Base-by-base conservation (phyloP, 768 basidiomycete species). In the Lyophyllum shimeji region DNA sequence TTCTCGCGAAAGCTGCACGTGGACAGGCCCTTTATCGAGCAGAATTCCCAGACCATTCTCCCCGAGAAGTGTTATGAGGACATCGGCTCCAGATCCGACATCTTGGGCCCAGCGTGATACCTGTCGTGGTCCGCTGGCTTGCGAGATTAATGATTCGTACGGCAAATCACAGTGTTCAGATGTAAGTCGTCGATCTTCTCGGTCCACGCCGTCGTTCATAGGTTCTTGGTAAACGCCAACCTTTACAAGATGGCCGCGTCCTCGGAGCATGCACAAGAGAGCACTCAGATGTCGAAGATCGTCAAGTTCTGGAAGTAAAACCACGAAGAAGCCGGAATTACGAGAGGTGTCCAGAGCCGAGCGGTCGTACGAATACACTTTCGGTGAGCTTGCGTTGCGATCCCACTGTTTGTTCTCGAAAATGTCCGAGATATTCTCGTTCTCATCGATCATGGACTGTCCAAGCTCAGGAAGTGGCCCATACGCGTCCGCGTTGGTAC, bases 1-100 rank as follows among this genome's bases (percentile, higher is more conserved):
- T n/a, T 57, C 60, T 7, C 72, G 71, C 29, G 79, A 79, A 24
- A 87, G 67, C 20, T 72, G 72, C 1, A 86, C 68, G 8, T 78
- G 17, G 9, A 73, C 72, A 21, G 69, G 66, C 12, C 66, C 60
- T 25, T 61, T 52, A 4, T 33, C 15, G 33, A 52, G 13, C 31
- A 56, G 39, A 24, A 33, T 49, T 53, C 53, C 69, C 40, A 72
- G 46, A 7, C 46, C 8, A 43, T 67, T 68, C 48, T 66, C 67
- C 20, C 73, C 70, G 18, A 67, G 62, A 53, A 74, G 63, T 29
- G 67, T 63, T 21, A 79, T 53, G 17, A 78, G 27, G 23, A 79
- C 46, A 51, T 77, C 70, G 3, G 70, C 67, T 5, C 55, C 56
- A 21, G 54, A 53, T 40, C 57, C 65, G 23, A 74, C 43, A 27